Evolutionary conservation across 2,329 filamentous ascomycete genomes (phyloP).

Genomic region (Didymella segeticola): DNA sequence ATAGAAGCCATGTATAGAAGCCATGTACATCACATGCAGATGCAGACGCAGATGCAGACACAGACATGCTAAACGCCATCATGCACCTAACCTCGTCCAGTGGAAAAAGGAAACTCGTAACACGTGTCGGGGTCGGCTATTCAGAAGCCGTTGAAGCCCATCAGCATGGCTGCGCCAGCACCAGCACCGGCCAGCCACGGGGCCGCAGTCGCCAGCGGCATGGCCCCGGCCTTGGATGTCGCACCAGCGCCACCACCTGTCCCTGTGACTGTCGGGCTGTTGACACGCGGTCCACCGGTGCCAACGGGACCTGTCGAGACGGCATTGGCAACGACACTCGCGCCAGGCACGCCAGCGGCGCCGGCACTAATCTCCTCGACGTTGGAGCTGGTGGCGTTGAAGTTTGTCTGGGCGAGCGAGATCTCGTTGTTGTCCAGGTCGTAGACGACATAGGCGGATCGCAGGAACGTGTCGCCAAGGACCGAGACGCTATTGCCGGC

Average conservation of each 20-base stretch:
- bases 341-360: constrained; percentile 58
- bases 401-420: constrained; percentile 66
- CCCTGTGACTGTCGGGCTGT: constrained; percentile 33
- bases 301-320: constrained; percentile 56
- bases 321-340: constrained; percentile 58
- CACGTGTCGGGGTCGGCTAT: neutral
- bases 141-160: constrained; percentile 44
- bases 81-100: no score
- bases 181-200: constrained; percentile 42
- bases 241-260: neutral
- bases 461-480: constrained; percentile 68
- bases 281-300: constrained; percentile 55
- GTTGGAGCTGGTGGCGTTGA: constrained; percentile 60
- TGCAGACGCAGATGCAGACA: no score
- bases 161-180: constrained; percentile 36
- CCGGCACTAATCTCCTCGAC: constrained; percentile 63
- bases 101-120: constrained; percentile 3
- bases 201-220: constrained; percentile 34
- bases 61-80: no score
- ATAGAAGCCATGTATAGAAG: no score
- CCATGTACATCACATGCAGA: no score
- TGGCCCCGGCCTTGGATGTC: constrained; percentile 26
- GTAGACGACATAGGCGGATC: constrained; percentile 69
- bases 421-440: constrained; percentile 67
- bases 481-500: constrained; percentile 57